Percentiles rank a stretch among this genome's conserved stretches.
Evolutionary conservation across 176 grass and related monocot genomes (phyloP).

Genomic region (Oryza meridionalis): DNA sequence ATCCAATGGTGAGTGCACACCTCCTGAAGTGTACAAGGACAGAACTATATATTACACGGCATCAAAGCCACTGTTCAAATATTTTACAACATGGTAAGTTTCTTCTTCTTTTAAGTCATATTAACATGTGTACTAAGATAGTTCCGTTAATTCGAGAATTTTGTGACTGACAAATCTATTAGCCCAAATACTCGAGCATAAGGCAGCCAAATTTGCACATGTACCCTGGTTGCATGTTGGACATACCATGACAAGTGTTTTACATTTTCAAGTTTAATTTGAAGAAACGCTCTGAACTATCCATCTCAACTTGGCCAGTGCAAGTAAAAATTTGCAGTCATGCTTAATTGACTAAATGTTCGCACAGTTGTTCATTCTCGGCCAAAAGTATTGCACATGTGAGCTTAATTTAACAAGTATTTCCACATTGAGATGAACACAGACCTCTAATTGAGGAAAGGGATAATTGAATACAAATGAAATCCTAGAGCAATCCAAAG

Average conservation of each 20-base stretch:
- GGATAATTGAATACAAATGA: not conserved
- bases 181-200: not conserved
- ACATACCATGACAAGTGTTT: not conserved
- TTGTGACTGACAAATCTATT: not conserved
- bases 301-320: not conserved
- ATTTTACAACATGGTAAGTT: not conserved
- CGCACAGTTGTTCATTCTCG: not conserved
- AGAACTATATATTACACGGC: conserved; percentile 15
- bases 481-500: not conserved
- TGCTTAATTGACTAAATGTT: not conserved
- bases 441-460: not conserved
- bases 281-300: not conserved
- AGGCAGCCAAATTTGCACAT: not conserved
- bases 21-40: conserved; percentile 43
- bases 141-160: not conserved
- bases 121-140: not conserved
- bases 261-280: not conserved
- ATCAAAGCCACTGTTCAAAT: not conserved
- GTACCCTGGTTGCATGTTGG: not conserved
- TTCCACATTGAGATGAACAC: not conserved
- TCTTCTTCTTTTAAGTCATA: not conserved
- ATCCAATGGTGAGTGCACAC: conserved; percentile 70
- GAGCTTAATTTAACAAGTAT: conserved; percentile 1
- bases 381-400: not conserved
- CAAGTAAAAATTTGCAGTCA: not conserved